These are phyloP conservation scores for Capsicum pubescens DNA, from an alignment of 257 asterid genomes.

Conservation along the genomic window DNA sequence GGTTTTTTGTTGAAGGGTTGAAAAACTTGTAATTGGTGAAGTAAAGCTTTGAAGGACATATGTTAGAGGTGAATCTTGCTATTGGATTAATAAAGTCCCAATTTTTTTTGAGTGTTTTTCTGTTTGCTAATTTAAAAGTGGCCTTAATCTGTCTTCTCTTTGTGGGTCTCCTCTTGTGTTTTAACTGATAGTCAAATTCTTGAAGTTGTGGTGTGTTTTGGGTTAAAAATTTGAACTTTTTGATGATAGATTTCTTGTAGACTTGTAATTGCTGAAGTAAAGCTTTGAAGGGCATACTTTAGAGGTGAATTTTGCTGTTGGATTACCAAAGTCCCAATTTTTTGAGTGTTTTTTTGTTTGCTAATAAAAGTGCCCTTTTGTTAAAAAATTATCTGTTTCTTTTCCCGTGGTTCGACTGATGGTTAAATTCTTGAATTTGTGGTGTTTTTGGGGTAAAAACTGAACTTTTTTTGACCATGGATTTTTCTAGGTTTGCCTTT, in stretches of 20 bases:
- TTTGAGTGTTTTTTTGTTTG: neutral
- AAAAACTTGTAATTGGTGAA: neutral
- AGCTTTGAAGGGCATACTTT: neutral
- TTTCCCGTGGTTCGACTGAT: neutral
- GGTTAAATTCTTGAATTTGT: neutral
- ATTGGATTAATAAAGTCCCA: neutral
- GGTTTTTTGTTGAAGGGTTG: neutral
- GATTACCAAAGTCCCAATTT: neutral
- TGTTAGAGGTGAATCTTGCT: neutral
- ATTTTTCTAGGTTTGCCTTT: conserved; percentile 5
- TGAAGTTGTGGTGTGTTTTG: neutral
- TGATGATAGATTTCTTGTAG: neutral
- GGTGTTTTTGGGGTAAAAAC: neutral
- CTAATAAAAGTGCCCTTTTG: neutral
- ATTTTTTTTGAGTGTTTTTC: neutral
- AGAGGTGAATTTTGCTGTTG: neutral
- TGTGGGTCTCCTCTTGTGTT: neutral
- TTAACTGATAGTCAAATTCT: neutral
- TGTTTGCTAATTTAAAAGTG: neutral
- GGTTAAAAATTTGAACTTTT: neutral
- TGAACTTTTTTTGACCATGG: conserved; percentile 15
- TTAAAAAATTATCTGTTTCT: conserved; percentile 11
- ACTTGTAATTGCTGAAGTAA: neutral
- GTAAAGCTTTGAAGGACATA: neutral
- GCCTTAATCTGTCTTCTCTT: neutral